Conservation (phyloP, 192 early-diverging fungal genomes). For the Ambispora gerdemannii region DNA sequence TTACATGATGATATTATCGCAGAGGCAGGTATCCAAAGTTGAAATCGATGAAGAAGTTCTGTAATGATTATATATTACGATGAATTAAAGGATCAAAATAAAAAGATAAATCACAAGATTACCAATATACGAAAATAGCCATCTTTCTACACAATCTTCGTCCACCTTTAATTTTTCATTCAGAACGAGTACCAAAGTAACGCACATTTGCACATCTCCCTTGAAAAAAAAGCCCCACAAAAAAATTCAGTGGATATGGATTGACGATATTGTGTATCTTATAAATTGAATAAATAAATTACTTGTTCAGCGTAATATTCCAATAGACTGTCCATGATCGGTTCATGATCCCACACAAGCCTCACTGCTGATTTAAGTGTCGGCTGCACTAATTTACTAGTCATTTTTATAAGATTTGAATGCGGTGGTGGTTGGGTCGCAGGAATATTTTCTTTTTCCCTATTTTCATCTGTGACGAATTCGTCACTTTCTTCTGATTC, state of each 20-base stretch:
- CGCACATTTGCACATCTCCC: conserved; percentile 81
- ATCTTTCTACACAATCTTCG: conserved; percentile 55
- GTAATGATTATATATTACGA: neutral
- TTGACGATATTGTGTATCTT: neutral
- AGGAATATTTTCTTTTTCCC: conserved; percentile 21
- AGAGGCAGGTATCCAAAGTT: conserved; percentile 66
- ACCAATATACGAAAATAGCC: conserved; percentile 73
- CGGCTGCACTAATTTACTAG: conserved; percentile 38
- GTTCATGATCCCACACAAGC: conserved; percentile 44
- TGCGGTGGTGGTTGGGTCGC: neutral
- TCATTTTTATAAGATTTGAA: conserved; percentile 19
- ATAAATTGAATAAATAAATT: neutral
- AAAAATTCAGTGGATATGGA: too few relatives aligned
- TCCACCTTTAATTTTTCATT: conserved; percentile 41
- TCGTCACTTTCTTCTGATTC: conserved; percentile 9
- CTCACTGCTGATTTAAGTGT: conserved; percentile 37
- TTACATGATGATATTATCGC: conserved; percentile 55
- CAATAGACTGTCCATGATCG: conserved; percentile 54
- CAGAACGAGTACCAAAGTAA: conserved; percentile 61
- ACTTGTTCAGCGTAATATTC: conserved; percentile 74
- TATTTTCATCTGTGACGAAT: neutral
- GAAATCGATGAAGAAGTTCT: conserved; percentile 70
- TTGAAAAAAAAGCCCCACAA: conserved; percentile 19
- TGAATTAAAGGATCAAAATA: neutral
- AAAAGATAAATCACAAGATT: conserved; percentile 11